These are phyloP conservation scores for Penicillium hesseltinei DNA, from an alignment of 2,329 filamentous ascomycete genomes.

Conservation along the genomic window DNA sequence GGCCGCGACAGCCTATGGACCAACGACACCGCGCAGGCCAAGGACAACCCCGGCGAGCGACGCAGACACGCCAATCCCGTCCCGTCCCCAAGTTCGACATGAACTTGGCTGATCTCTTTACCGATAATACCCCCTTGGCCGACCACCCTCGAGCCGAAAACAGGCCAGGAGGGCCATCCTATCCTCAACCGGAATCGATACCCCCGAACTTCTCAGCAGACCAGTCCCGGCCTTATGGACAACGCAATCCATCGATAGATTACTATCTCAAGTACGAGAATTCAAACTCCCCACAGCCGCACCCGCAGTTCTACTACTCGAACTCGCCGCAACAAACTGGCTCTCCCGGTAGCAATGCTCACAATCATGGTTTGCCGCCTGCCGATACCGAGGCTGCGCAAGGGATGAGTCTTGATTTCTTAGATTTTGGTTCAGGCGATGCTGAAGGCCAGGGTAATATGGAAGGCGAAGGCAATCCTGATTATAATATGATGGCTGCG, in stretches of 20 bases:
- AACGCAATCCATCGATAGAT: constrained; percentile 34
- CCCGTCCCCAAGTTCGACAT: constrained; percentile 59
- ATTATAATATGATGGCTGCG: constrained; percentile 30
- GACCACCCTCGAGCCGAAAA: constrained; percentile 34
- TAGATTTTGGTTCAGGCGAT: constrained; percentile 49
- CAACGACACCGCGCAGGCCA: constrained; percentile 24
- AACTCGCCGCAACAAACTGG: constrained; percentile 37
- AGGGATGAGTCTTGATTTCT: constrained; percentile 54
- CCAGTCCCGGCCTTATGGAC: constrained; percentile 24
- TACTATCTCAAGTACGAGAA: constrained; percentile 37
- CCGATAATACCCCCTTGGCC: constrained; percentile 42
- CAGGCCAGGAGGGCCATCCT: constrained; percentile 28
- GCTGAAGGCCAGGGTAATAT: constrained; percentile 26
- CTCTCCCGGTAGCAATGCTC: constrained; percentile 30
- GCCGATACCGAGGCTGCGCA: constrained; percentile 23
- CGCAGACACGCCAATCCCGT: constrained; percentile 39
- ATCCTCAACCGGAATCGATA: constrained; percentile 26
- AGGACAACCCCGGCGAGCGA: constrained; percentile 31
- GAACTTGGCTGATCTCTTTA: constrained; percentile 54
- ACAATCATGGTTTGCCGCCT: constrained; percentile 23
- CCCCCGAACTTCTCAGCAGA: constrained; percentile 25
- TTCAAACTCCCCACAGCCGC: constrained; percentile 34
- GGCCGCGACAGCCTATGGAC: constrained; percentile 22
- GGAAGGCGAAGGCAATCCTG: constrained; percentile 30
- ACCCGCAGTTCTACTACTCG: constrained; percentile 34